Evolutionary conservation across 176 grass and related monocot species (phyloP), one percentile per base, ranked within the genome.

Genomic region (Phoenix roebelenii): DNA sequence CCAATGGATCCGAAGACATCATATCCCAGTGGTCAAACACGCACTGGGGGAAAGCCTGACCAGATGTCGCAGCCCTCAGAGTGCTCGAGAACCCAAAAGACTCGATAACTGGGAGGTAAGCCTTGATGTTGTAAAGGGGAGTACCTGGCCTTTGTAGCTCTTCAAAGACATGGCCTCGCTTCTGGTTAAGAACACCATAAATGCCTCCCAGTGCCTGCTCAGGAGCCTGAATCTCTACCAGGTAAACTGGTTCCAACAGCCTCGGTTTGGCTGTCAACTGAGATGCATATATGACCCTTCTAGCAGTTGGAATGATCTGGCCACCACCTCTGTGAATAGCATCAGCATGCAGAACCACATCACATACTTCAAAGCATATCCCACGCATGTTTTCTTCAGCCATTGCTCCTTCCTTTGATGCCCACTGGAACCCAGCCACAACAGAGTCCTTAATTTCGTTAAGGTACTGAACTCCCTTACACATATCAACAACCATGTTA

Each of bases 371-470:
- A 52, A 84, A 93, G 50, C 89, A 93, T 23, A 93, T 87, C 5
- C 72, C 89, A 15, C 89, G 84, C 89, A 93, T 93, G 55, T 87
- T 87, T 64, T 93, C 89, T 59, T 93, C 89, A 18, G 84, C 74
- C 24, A 95, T 24, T 7, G 77, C 89, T 56, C 89, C 89, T 65
- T 88, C 89, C 19, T 95, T 95, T 3, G 89, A 95, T 5, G 81
- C 84, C 89, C 89, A 95, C 52, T 95, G 84, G 72, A 93, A 93
- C 7, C 89, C 89, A 66, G 84, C 89, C 26, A 87, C 89, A 9
- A 93, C 89, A 22, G 89, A 95, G 20, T 95, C 89, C 75, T 87
- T 95, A 72, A 88, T 88, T 74, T 95, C 89, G 76, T 85, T 88
- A 29, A 95, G 76, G 50, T 88, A 95, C 57, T 95, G 89, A 16